Percentiles rank a stretch among this genome's conserved stretches.
Conservation (phyloP, 2,329 filamentous ascomycete species). For the Colletotrichum acutatum region DNA sequence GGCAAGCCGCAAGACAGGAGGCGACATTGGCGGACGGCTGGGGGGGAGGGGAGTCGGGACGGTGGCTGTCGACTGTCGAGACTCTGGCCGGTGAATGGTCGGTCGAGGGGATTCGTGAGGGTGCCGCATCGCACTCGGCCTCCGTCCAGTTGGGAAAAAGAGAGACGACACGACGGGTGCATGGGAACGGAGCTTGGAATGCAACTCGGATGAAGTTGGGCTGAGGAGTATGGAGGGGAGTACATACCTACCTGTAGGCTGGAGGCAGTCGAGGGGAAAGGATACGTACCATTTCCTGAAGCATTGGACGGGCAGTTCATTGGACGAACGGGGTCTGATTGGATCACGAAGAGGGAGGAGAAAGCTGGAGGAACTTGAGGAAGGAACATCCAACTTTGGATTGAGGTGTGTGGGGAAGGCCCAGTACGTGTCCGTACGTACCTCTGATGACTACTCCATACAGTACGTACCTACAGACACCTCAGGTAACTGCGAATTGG, state of each 20-base stretch:
- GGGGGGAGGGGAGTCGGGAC: background rate
- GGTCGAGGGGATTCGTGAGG: background rate
- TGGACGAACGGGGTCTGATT: background rate
- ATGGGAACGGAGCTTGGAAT: background rate
- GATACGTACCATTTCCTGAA: background rate
- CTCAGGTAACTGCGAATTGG: background rate
- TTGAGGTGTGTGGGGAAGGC: background rate
- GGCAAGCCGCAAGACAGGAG: slow-evolving; percentile 21
- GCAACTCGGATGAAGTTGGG: background rate
- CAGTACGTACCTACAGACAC: background rate
- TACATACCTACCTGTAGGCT: too few species aligned
- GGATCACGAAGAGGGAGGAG: background rate
- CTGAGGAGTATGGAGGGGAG: background rate
- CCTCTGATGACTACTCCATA: background rate
- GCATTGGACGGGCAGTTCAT: background rate
- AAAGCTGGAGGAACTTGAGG: background rate
- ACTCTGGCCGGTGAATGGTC: background rate
- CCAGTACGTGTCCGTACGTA: background rate
- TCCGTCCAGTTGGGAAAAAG: background rate
- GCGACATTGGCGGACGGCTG: slow-evolving; percentile 21
- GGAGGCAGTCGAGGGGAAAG: too few species aligned
- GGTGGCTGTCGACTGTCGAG: background rate
- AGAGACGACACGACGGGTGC: background rate
- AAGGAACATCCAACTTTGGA: background rate
- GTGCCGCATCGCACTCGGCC: slow-evolving; percentile 2